Percentiles rank a stretch among this genome's conserved stretches.
phyloP scores from a whole-genome alignment of 1,139 yeast species.

The Williopsis jadinii region DNA sequence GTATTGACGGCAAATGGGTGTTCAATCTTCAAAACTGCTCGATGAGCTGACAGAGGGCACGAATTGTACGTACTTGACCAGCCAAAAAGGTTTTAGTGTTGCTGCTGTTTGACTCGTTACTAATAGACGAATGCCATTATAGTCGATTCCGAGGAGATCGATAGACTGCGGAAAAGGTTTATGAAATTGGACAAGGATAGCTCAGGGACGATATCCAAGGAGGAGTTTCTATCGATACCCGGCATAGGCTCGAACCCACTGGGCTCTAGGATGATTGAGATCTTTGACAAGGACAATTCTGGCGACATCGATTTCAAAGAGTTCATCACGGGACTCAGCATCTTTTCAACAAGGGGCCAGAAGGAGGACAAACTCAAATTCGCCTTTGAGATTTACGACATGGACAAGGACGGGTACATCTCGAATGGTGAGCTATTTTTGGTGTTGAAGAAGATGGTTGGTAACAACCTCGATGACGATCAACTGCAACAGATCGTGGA shows the following conservation, averaged over 20 bases:
- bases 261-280: conserved; percentile 85
- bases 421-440: conserved; percentile 93
- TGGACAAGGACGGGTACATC: conserved; percentile 90
- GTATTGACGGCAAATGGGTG: conserved; percentile 47
- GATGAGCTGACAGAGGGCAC: conserved; percentile 71
- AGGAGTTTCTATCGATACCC: conserved; percentile 87
- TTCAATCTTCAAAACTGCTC: conserved; percentile 56
- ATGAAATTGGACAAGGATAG: conserved; percentile 94
- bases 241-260: conserved; percentile 89
- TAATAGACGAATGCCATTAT: neutral
- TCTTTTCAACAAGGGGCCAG: conserved; percentile 84
- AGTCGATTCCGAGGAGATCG: conserved; percentile 85
- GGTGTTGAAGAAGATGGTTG: conserved; percentile 96
- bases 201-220: conserved; percentile 85
- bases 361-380: conserved; percentile 78
- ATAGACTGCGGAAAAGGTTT: conserved; percentile 83
- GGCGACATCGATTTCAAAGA: conserved; percentile 96
- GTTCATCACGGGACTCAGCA: conserved; percentile 83
- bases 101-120: too few relatives aligned
- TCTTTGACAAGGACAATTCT: conserved; percentile 88
- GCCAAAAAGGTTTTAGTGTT: too few relatives aligned
- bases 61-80: conserved; percentile 37
- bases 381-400: conserved; percentile 92
- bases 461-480: conserved; percentile 75
- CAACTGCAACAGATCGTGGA: conserved; percentile 95